These are phyloP conservation scores for Psilocybe cubensis DNA, from an alignment of 768 basidiomycete genomes.

Conservation along the genomic window DNA sequence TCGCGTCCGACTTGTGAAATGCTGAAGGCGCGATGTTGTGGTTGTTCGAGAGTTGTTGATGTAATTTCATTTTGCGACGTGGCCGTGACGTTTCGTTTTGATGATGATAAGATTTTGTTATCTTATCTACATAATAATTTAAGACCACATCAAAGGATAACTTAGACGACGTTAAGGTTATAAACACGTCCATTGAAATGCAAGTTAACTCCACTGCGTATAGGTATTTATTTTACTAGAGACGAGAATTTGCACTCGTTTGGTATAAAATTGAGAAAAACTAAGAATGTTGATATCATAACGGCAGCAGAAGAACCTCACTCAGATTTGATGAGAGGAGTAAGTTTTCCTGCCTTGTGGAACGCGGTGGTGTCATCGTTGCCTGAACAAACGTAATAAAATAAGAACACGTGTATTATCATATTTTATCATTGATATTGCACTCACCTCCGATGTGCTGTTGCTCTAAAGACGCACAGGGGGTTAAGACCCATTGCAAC, in stretches of 20 bases:
- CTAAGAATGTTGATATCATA: background rate
- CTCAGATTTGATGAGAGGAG: conserved; percentile 30
- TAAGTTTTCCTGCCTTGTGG: conserved; percentile 32
- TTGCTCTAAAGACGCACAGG: conserved; percentile 35
- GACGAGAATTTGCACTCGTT: conserved; percentile 1
- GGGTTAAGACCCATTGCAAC: background rate
- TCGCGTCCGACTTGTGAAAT: conserved; percentile 1
- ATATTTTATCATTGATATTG: background rate
- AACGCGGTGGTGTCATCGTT: conserved; percentile 39
- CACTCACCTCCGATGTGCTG: conserved; percentile 59
- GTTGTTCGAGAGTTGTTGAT: background rate
- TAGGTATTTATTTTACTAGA: background rate
- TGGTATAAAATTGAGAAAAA: background rate
- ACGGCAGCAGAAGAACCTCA: conserved; percentile 22
- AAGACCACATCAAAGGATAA: too few relatives aligned
- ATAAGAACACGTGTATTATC: background rate
- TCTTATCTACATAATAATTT: background rate
- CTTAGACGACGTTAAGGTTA: too few relatives aligned
- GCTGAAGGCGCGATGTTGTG: background rate
- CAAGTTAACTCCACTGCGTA: too few relatives aligned
- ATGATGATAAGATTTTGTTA: conserved; percentile 8
- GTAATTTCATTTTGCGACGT: conserved; percentile 10
- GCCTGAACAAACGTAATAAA: conserved; percentile 28
- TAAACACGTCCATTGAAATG: background rate
- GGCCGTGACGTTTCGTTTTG: conserved; percentile 12